Base-by-base conservation (phyloP, 805 yeast genomes). In the Yamadazyma ubonensis region DNA sequence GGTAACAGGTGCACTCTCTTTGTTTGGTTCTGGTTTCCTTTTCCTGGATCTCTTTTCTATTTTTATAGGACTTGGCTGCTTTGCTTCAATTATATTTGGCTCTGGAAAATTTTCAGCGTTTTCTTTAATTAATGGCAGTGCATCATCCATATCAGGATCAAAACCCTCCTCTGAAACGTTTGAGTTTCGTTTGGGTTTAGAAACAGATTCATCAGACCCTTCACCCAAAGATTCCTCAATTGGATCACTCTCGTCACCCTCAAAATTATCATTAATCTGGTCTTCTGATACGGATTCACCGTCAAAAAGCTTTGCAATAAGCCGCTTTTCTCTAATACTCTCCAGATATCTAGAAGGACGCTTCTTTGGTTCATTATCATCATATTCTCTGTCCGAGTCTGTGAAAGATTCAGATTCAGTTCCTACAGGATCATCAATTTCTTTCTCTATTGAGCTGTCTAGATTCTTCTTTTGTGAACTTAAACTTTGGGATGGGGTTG, bases 271-370 rank as follows among this genome's bases (percentile, higher is more conserved):
- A 16, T 39, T 39, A 26, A 27, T 34, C 2, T 15, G 17, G 6
- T 23, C 25, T 7, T 34, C 39, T 29, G 28, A 32, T 8, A 29
- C 6, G 21, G 23, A 19, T n/a, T 38, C 34, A 15, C 31, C 40
- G 8, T 36, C 44, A 16, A 36, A 41, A 4, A 41, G 33, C 14
- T 19, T 41, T 20, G 19, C 17, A 12, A 36, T 41, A 5, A 18
- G 23, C 29, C 18, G 19, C 10, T 34, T 27, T 17, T 42, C 42
- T 18, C 32, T 28, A 3, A 21, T 9, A 16, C 18, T 28, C 14
- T 38, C 33, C 39, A 33, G 42, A 16, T 31, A 28, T 10, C 31
- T 15, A 10, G 23, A 32, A 3, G 38, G 19, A 8, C 20, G 23
- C 10, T 10, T 23, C 4, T n/a, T n/a, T n/a, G 7, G 26, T 6